Evolutionary conservation across 139 green algal genomes (phyloP), one percentile per base, ranked within the genome.

Genomic region (Tetraselmis striata): DNA sequence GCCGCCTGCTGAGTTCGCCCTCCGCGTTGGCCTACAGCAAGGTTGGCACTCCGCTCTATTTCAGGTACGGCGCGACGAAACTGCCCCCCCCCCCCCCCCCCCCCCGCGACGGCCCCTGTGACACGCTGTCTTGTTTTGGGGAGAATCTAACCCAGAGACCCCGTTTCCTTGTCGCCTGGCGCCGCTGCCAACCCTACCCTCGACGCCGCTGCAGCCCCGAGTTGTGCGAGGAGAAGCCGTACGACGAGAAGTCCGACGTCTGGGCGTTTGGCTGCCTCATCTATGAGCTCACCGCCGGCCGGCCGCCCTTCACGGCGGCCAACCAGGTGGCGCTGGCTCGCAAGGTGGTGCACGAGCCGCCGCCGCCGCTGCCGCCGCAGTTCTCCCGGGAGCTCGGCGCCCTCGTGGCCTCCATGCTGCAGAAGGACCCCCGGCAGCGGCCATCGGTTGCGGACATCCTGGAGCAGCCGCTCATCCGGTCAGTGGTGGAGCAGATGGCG

Each of bases 31-130:
- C 82, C 1, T 45, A 77, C 2, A 86, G 79, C 23, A 59, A 84
- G 18, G 83, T 86, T 2, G 85, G 85, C 2, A 89, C 85, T 59
- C 85, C 85, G 29, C 84, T 85, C 79, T 89, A 89, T 59, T 59
- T 89, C 18, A 67, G 45, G 45, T 67, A 18, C 11, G 45, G n/a
- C n/a, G n/a, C n/a, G n/a, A n/a, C n/a, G n/a, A n/a, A n/a, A n/a
- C n/a, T n/a, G n/a, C n/a, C n/a, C n/a, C n/a, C n/a, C n/a, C n/a
- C n/a, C n/a, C n/a, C n/a, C n/a, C n/a, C n/a, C n/a, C n/a, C n/a
- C n/a, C n/a, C n/a, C n/a, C n/a, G 30, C n/a, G n/a, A n/a, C n/a
- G n/a, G n/a, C n/a, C n/a, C n/a, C n/a, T n/a, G n/a, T n/a, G n/a
- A n/a, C n/a, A n/a, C n/a, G n/a, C n/a, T n/a, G n/a, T n/a, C n/a